Evolutionary conservation across 2,329 filamentous ascomycete species (phyloP).

Genomic region (Trichoderma sp.): DNA sequence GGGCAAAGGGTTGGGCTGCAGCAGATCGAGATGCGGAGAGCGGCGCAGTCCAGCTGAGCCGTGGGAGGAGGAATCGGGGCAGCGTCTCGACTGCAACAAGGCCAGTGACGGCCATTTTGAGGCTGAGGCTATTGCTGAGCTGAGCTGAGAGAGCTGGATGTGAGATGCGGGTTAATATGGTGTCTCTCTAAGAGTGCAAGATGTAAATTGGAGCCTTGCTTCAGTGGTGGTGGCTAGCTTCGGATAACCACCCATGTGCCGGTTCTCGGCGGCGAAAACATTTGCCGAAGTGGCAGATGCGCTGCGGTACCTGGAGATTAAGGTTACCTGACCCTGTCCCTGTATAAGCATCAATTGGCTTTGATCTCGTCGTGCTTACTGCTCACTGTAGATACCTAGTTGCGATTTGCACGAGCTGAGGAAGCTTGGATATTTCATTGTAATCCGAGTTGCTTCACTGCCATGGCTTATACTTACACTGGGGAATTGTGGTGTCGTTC

Average conservation of each 20-base stretch:
- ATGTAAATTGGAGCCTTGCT: slow-evolving; percentile 1
- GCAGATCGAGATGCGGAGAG: slow-evolving; percentile 26
- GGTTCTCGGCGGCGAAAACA: slow-evolving; percentile 17
- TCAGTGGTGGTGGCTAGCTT: slow-evolving; percentile 20
- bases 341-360: neutral
- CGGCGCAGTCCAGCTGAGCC: slow-evolving; percentile 50
- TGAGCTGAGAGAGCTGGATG: neutral
- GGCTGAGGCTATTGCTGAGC: neutral
- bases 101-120: slow-evolving; percentile 30
- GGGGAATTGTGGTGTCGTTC: neutral
- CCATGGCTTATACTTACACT: neutral
- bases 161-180: neutral
- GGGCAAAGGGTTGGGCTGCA: slow-evolving; percentile 24
- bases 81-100: slow-evolving; percentile 39
- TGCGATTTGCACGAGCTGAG: neutral
- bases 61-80: slow-evolving; percentile 54
- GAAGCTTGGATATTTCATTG: neutral
- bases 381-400: no score
- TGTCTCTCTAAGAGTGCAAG: neutral
- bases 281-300: slow-evolving; percentile 1
- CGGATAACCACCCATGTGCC: slow-evolving; percentile 1
- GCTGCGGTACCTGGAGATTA: neutral
- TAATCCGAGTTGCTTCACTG: neutral
- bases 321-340: neutral
- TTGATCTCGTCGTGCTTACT: neutral